phyloP scores from a whole-genome alignment of 345 rosid genomes.

The Gossypium mustelinum region DNA sequence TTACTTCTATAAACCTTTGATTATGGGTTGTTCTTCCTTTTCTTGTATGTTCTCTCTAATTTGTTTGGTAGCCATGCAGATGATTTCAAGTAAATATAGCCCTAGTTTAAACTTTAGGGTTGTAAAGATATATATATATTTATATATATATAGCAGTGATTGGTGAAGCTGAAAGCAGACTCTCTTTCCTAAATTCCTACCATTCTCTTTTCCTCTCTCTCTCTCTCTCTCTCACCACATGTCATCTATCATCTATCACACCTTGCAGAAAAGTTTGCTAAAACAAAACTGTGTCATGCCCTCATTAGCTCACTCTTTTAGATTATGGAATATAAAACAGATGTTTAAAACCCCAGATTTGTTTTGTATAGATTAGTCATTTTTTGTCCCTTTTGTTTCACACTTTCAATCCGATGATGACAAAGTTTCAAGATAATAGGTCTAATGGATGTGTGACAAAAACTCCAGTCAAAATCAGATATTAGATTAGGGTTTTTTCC shows the following conservation, averaged over 20 bases:
- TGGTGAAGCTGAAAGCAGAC: too few species aligned
- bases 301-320: conserved; percentile 22
- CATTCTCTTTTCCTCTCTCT: background rate
- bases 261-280: conserved; percentile 4
- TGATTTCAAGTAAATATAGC: conserved; percentile 2
- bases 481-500: conserved; percentile 25
- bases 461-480: conserved; percentile 4
- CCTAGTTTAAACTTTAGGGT: conserved; percentile 14
- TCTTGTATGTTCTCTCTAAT: background rate
- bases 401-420: background rate
- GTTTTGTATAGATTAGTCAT: background rate
- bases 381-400: background rate
- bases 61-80: background rate
- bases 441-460: background rate
- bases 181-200: background rate
- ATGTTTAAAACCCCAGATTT: background rate
- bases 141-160: background rate
- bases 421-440: background rate
- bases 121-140: background rate
- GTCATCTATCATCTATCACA: conserved; percentile 7
- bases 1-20: background rate
- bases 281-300: conserved; percentile 25
- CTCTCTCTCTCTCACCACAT: conserved; percentile 4
- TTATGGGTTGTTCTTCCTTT: background rate
- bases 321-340: background rate